Evolutionary conservation across 768 basidiomycete genomes (phyloP), one percentile per base, ranked within the genome.

Genomic region (Clitopilus hobsonii): DNA sequence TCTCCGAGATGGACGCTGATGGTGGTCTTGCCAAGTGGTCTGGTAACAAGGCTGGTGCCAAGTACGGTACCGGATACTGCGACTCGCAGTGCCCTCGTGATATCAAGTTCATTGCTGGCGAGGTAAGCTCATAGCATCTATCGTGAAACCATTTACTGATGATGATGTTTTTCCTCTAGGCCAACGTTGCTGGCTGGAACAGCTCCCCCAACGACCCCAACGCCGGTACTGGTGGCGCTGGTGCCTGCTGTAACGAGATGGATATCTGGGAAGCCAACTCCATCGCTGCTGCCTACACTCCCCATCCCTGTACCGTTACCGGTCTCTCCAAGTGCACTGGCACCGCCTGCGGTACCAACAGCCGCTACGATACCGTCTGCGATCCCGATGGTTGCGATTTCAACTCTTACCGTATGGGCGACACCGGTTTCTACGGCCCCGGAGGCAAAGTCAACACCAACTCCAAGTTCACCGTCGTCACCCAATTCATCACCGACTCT

Each of bases 251-350:
- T 65, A 72, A 66, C 56, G 81, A 82, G 68, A 82, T 83, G 80
- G 81, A 83, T 64, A 71, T 83, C 63, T 83, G 81, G 81, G 80
- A 82, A 61, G 79, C 80, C 61, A 82, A 82, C 72, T 71, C 68
- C 60, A 69, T 73, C 58, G 69, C 81, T n/a, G 68, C 76, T 20
- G 81, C 80, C 20, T 76, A 67, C 67, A 82, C 81, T 41, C 78
- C 81, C 51, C 81, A 83, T 65, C 71, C 74, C 24, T 83, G 81
- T 69, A 67, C 68, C 25, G 65, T 68, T 56, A 57, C 60, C 30
- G 76, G 73, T 30, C 74, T 71, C 60, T 70, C 69, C 22, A 67
- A 65, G 51, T 84, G 81, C 74, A 58, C 62, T 27, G 77, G 77
- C 28, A 67, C 63, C 49, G 65, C 70, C 32, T 80, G 78, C 57